Evolutionary conservation across 2,329 filamentous ascomycete genomes (phyloP).

Genomic region (Diplodia mutila): DNA sequence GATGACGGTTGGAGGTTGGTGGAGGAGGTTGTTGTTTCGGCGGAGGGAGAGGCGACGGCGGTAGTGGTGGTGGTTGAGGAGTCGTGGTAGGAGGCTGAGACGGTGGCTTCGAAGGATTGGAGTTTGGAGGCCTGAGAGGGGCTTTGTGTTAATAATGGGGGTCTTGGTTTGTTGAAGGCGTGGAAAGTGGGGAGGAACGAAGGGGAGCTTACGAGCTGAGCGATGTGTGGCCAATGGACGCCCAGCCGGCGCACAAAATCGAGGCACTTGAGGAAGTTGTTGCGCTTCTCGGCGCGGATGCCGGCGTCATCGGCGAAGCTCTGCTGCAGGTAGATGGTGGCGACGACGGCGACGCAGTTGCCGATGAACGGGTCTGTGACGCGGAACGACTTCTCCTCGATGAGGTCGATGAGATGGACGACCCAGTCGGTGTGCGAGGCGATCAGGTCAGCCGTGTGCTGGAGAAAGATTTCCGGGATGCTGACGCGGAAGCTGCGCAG

Average conservation of each 20-base stretch:
- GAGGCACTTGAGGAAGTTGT: constrained; percentile 51
- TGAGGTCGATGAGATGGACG: constrained; percentile 55
- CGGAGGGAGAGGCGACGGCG: too few species aligned
- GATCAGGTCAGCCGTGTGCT: constrained; percentile 58
- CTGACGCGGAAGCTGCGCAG: constrained; percentile 57
- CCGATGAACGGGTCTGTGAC: constrained; percentile 54
- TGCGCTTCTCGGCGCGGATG: constrained; percentile 48
- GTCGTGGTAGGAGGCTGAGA: constrained; percentile 49
- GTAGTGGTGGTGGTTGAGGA: neutral
- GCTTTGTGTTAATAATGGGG: neutral
- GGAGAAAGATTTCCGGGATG: constrained; percentile 59
- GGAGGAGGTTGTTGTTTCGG: constrained; percentile 25
- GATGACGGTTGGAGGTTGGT: constrained; percentile 36
- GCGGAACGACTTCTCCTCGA: constrained; percentile 50
- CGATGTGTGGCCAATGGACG: constrained; percentile 51
- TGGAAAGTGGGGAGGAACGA: neutral
- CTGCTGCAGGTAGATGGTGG: constrained; percentile 59
- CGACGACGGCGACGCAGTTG: constrained; percentile 57
- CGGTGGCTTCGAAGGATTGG: constrained; percentile 48
- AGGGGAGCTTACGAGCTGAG: constrained; percentile 36
- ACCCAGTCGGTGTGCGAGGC: constrained; percentile 59
- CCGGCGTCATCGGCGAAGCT: constrained; percentile 52
- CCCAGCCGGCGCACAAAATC: constrained; percentile 47
- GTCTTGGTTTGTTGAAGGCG: neutral
- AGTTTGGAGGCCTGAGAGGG: constrained; percentile 44